These are phyloP conservation scores for Nephelium lappaceum DNA, from an alignment of 345 rosid species.

Conservation along the genomic window DNA sequence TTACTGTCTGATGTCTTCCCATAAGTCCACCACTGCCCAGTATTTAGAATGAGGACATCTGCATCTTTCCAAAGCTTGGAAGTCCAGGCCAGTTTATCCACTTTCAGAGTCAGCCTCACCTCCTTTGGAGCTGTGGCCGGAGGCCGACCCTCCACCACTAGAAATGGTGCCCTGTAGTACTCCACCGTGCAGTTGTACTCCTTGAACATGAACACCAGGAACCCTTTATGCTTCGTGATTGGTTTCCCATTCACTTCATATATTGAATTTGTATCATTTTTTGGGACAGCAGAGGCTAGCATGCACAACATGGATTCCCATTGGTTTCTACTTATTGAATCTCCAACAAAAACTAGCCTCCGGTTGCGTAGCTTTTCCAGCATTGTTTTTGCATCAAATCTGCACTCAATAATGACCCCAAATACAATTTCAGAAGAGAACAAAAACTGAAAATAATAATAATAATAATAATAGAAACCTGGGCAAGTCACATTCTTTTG, in stretches of 20 bases:
- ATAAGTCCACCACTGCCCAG: conserved; percentile 89
- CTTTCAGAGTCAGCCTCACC: conserved; percentile 57
- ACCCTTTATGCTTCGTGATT: conserved; percentile 81
- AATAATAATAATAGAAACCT: conserved; percentile 30
- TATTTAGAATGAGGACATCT: conserved; percentile 66
- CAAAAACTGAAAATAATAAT: neutral
- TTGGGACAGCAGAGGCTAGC: conserved; percentile 63
- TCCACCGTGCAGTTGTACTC: conserved; percentile 82
- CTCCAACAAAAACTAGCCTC: conserved; percentile 76
- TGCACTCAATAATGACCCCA: conserved; percentile 21
- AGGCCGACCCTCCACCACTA: conserved; percentile 59
- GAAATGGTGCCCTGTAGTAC: conserved; percentile 76
- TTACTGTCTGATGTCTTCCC: conserved; percentile 64
- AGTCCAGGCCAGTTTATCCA: conserved; percentile 68
- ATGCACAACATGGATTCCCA: conserved; percentile 91
- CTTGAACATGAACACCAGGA: conserved; percentile 62
- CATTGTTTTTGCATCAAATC: conserved; percentile 70
- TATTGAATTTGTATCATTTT: conserved; percentile 40
- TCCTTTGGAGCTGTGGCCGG: conserved; percentile 49
- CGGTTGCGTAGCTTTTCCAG: conserved; percentile 59
- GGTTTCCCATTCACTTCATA: conserved; percentile 72
- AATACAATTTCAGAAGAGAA: neutral
- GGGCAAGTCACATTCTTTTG: conserved; percentile 57
- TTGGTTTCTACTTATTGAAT: conserved; percentile 84
- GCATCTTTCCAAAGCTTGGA: conserved; percentile 65